These are phyloP conservation scores for Acorus calamus DNA, from an alignment of 106 monocot species.

Conservation along the genomic window DNA sequence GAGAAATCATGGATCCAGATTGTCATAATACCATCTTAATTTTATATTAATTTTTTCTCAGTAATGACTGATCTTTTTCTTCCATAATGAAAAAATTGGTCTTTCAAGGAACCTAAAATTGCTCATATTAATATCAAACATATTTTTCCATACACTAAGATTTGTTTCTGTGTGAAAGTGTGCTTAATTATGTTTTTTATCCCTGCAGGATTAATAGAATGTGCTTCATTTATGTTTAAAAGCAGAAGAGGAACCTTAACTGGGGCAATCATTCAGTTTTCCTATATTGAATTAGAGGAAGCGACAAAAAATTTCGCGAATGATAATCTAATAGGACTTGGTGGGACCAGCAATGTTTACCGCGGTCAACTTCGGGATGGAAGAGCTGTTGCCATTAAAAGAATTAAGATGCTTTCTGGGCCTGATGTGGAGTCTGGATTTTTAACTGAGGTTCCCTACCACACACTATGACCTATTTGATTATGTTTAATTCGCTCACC, in stretches of 20 bases:
- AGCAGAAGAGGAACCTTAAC: conserved; percentile 28
- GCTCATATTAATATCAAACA: no score
- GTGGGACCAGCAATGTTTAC: conserved; percentile 82
- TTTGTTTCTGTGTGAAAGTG: no score
- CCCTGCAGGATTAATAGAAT: conserved; percentile 32
- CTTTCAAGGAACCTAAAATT: no score
- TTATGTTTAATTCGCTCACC: no score
- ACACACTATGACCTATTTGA: no score
- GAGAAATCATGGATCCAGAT: no score
- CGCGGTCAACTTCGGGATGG: conserved; percentile 58
- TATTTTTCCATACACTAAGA: no score
- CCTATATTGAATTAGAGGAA: conserved; percentile 66
- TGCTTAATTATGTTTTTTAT: not conserved
- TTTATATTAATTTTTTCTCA: no score
- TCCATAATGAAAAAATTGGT: no score
- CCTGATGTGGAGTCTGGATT: conserved; percentile 46
- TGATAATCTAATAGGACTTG: conserved; percentile 64
- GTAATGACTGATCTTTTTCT: no score
- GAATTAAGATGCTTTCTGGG: conserved; percentile 29
- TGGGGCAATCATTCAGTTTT: conserved; percentile 53
- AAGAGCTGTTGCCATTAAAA: conserved; percentile 78
- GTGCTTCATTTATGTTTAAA: conserved; percentile 20
- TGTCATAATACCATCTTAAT: no score
- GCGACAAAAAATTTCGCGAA: conserved; percentile 74
- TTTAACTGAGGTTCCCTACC: conserved; percentile 51